Conservation (phyloP, 768 basidiomycete species). For the Auricularia sp. region DNA sequence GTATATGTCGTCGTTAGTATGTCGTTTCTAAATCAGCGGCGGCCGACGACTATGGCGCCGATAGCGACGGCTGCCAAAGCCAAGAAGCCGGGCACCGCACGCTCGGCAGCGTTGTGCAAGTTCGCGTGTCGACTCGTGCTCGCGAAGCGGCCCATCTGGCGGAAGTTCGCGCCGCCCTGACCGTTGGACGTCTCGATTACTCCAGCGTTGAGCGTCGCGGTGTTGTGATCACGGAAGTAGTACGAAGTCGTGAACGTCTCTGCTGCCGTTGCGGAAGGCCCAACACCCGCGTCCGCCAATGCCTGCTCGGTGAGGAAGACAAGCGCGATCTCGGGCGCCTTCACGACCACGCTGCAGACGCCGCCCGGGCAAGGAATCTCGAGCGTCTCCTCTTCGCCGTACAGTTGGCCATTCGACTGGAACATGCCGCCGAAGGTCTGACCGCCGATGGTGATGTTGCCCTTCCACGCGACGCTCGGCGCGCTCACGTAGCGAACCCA, state of each 20-base stretch:
- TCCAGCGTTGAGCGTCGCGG: conserved; percentile 42
- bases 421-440: conserved; percentile 52
- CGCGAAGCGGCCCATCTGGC: background rate
- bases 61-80: background rate
- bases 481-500: conserved; percentile 46
- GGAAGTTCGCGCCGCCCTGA: conserved; percentile 23
- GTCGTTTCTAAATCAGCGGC: background rate
- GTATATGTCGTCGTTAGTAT: background rate
- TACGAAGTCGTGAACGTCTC: conserved; percentile 30
- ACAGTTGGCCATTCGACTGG: conserved; percentile 57
- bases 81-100: background rate
- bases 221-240: conserved; percentile 23
- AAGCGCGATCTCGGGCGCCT: conserved; percentile 65
- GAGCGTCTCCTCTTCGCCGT: conserved; percentile 43
- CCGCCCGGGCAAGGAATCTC: conserved; percentile 48
- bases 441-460: conserved; percentile 68
- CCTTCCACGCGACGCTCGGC: conserved; percentile 40
- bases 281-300: conserved; percentile 23
- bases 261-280: conserved; percentile 18
- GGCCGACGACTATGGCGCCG: background rate
- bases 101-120: background rate
- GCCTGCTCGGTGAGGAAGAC: conserved; percentile 52
- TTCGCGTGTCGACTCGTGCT: background rate
- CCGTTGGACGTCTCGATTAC: conserved; percentile 59
- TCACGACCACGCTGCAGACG: conserved; percentile 50